A percentile compares a stretch with the other conserved stretches of the same genome.
phyloP scores from a whole-genome alignment of 257 asterid genomes.

The Anisodus acutangulus region DNA sequence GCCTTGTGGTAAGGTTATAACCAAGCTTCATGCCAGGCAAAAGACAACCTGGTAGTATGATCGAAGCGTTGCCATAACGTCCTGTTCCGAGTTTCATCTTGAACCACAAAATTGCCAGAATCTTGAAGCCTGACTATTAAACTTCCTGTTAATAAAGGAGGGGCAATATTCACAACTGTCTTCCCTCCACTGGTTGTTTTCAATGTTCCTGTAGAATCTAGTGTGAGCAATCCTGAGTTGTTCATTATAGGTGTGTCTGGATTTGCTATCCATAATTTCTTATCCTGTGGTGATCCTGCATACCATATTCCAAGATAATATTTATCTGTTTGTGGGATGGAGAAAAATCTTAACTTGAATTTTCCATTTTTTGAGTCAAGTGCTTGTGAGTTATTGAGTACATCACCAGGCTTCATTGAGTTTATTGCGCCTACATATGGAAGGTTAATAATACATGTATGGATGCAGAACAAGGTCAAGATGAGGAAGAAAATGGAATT shows the following conservation, averaged over 20 bases:
- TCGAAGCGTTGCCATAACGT: constrained; percentile 50
- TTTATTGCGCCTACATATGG: constrained; percentile 21
- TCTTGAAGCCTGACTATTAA: constrained; percentile 7
- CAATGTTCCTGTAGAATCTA: constrained; percentile 23
- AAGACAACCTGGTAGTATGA: constrained; percentile 57
- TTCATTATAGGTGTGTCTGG: constrained; percentile 18
- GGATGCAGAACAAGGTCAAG: constrained; percentile 4
- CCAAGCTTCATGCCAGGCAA: constrained; percentile 65
- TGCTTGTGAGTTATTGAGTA: constrained; percentile 1
- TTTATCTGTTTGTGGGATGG: not conserved
- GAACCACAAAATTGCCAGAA: constrained; percentile 24
- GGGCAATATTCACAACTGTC: not conserved
- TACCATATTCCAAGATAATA: constrained; percentile 5
- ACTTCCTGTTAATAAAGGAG: constrained; percentile 19
- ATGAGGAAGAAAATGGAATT: not conserved
- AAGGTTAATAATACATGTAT: not conserved
- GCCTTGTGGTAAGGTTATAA: constrained; percentile 42
- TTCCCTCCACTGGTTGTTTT: constrained; percentile 21
- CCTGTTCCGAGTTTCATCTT: not conserved
- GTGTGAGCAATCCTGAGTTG: not conserved
- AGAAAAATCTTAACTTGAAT: not conserved
- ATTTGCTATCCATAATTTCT: constrained; percentile 26
- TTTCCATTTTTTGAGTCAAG: constrained; percentile 9
- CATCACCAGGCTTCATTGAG: constrained; percentile 29
- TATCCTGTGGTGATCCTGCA: not conserved